Base-by-base conservation (phyloP, 345 rosid genomes). In the Zanthoxylum bungeanum region DNA sequence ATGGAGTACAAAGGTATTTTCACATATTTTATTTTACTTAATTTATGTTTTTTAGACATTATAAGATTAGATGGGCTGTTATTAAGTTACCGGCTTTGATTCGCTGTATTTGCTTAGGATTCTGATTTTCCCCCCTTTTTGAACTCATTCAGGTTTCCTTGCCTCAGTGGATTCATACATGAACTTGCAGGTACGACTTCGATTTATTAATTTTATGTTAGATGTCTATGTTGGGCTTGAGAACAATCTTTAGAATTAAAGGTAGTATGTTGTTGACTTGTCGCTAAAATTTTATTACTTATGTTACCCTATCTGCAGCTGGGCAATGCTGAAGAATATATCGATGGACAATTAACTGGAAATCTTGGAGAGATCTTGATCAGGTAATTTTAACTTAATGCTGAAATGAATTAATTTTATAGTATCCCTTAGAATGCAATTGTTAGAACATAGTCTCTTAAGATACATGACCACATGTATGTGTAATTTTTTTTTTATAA, bases 81-180 rank as follows among this genome's bases (percentile, higher is more conserved):
- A 2, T 4, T 2, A 36, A 28, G 22, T 28, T 9, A 60, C 0
- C 36, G 44, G 44, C 6, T 22, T 51, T 33, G 2, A 39, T 69
- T 40, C 27, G 12, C n/a, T 27, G 22, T 17, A 7, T 28, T 28
- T 14, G 7, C 17, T 69, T 40, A 6, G 39, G 21, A 14, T 25
- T 40, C 2, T 39, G 17, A 67, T 9, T 8, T 55, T 62, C n/a
- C n/a, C n/a, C n/a, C n/a, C n/a, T 31, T 31, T 7, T 71, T 74
- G 67, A 22, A 11, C 4, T 59, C n/a, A 37, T 33, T 17, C 81
- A 93, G 98, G 97, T 66, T 91, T 89, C 76, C 96, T 93, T 56
- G 97, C 94, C 59, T 93, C 97, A 0, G 94, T 91, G 70, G 97
- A 93, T 84, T 88, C 98, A 21, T 93, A 91, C 89, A 93, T 93